phyloP scores from a whole-genome alignment of 495 filamentous ascomycete genomes.

The Penicillium argentinense region DNA sequence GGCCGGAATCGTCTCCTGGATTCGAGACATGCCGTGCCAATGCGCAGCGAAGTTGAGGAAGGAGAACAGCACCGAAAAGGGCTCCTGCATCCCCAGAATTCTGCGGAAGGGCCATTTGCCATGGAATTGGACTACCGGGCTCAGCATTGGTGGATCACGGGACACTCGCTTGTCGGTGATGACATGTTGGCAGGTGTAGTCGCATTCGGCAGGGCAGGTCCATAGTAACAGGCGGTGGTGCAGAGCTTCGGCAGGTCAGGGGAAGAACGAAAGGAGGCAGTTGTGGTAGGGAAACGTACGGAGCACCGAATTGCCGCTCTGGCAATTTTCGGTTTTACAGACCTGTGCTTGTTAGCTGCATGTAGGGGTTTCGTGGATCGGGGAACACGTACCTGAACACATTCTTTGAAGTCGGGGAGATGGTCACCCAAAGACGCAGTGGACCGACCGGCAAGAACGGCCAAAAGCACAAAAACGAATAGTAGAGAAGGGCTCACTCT shows the following conservation, averaged over 20 bases:
- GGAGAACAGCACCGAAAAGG: slow-evolving; percentile 89
- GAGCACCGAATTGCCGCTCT: slow-evolving; percentile 44
- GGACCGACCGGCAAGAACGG: slow-evolving; percentile 48
- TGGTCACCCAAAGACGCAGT: slow-evolving; percentile 80
- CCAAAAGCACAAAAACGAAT: slow-evolving; percentile 37
- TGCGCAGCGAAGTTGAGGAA: slow-evolving; percentile 89
- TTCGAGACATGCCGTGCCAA: slow-evolving; percentile 67
- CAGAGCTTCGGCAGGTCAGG: slow-evolving; percentile 33
- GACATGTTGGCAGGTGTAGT: slow-evolving; percentile 97
- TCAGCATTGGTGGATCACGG: slow-evolving; percentile 59
- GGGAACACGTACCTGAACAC: slow-evolving; percentile 66
- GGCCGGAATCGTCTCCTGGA: slow-evolving; percentile 67
- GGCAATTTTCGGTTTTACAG: slow-evolving; percentile 81
- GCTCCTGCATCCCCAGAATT: slow-evolving; percentile 90
- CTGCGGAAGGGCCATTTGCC: slow-evolving; percentile 99
- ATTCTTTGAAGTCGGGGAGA: slow-evolving; percentile 85
- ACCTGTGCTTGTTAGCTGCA: slow-evolving; percentile 52
- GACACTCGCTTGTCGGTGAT: slow-evolving; percentile 72
- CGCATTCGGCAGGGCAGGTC: slow-evolving; percentile 87
- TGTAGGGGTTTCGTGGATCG: background rate
- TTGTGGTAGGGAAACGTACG: slow-evolving; percentile 33
- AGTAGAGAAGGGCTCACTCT: slow-evolving; percentile 22
- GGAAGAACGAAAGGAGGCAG: background rate
- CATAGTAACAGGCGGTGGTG: slow-evolving; percentile 55
- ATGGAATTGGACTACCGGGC: slow-evolving; percentile 86